Percentiles rank a stretch among this genome's conserved stretches.
Evolutionary conservation across 2,329 filamentous ascomycete species (phyloP).

Genomic region (Calonectria multiphialidica): DNA sequence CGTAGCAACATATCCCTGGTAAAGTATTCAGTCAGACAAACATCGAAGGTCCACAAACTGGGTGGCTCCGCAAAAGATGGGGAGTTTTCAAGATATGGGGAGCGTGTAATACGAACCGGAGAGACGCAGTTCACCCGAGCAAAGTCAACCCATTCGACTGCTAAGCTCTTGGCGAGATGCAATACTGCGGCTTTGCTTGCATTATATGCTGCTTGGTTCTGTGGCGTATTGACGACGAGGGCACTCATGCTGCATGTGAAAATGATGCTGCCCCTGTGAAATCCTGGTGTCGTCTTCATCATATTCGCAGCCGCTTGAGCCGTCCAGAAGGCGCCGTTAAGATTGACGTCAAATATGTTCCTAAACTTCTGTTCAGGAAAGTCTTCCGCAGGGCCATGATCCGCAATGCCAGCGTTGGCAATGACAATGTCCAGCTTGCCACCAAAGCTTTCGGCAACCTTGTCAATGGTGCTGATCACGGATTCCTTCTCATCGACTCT

Average conservation of each 20-base stretch:
- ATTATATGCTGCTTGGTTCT: conserved; percentile 57
- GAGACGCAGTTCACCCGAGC: conserved; percentile 55
- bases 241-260: conserved; percentile 56
- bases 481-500: conserved; percentile 48
- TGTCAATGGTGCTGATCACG: conserved; percentile 40
- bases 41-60: background rate
- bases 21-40: too few relatives aligned
- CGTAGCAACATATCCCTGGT: conserved; percentile 34
- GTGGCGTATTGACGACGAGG: conserved; percentile 54
- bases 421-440: conserved; percentile 56
- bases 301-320: conserved; percentile 55
- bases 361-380: conserved; percentile 54
- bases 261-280: conserved; percentile 52
- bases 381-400: conserved; percentile 50
- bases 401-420: conserved; percentile 55
- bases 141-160: conserved; percentile 58
- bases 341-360: conserved; percentile 54
- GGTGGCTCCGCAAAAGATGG: too few relatives aligned
- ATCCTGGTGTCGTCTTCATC: conserved; percentile 47
- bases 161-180: conserved; percentile 53
- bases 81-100: too few relatives aligned
- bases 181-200: conserved; percentile 56
- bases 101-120: conserved; percentile 48
- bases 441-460: conserved; percentile 51
- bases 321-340: conserved; percentile 56